These are phyloP conservation scores for Daldinia loculata DNA, from an alignment of 495 filamentous ascomycete genomes.

Conservation along the genomic window DNA sequence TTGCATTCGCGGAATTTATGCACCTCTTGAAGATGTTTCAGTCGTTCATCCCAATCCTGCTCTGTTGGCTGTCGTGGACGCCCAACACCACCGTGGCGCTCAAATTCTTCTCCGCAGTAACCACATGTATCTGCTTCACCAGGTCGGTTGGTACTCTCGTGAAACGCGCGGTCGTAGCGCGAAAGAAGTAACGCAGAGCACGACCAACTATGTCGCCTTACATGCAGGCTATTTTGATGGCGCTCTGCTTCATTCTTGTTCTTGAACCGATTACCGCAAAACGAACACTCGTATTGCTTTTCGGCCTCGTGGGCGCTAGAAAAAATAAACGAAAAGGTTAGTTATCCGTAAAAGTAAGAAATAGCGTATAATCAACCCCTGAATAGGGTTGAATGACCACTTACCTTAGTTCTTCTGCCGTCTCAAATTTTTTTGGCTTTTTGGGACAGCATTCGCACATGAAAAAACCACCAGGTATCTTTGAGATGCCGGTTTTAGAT, in stretches of 20 bases:
- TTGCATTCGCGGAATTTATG: constrained; percentile 99
- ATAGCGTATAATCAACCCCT: not conserved
- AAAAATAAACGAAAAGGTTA: constrained; percentile 32
- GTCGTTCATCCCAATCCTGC: constrained; percentile 82
- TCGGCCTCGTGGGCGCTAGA: constrained; percentile 79
- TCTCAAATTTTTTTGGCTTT: constrained; percentile 98
- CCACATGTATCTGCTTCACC: constrained; percentile 82
- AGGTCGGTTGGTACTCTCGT: constrained; percentile 70
- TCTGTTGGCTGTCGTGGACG: constrained; percentile 54
- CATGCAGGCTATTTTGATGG: constrained; percentile 95
- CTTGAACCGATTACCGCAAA: constrained; percentile 95
- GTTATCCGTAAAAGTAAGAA: constrained; percentile 17
- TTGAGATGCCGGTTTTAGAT: constrained; percentile 53
- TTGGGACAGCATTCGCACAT: constrained; percentile 99
- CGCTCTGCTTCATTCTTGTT: constrained; percentile 99
- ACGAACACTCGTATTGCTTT: constrained; percentile 94
- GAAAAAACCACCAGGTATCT: constrained; percentile 62
- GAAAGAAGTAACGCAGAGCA: constrained; percentile 78
- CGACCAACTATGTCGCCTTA: constrained; percentile 96
- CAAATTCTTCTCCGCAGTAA: constrained; percentile 95
- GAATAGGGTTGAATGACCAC: constrained; percentile 43
- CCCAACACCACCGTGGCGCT: constrained; percentile 61
- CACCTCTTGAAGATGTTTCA: constrained; percentile 84
- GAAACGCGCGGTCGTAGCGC: constrained; percentile 82
- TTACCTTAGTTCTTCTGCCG: constrained; percentile 83